phyloP scores from a whole-genome alignment of 2,329 filamentous ascomycete genomes.

The Clonostachys sp. region DNA sequence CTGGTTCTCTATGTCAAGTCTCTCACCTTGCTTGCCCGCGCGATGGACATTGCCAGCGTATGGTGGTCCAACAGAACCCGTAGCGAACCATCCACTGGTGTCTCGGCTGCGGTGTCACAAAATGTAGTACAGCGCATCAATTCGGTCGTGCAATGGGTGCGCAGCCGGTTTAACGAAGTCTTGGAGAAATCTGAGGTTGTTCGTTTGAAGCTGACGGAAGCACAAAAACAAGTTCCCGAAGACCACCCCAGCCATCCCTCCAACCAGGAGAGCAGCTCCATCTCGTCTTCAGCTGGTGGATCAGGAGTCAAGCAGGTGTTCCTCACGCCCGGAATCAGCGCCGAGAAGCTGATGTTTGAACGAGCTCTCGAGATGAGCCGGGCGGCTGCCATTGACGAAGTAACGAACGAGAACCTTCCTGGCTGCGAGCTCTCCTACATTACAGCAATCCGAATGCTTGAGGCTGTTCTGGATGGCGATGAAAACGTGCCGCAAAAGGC shows the following conservation, averaged over 20 bases:
- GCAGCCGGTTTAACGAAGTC: conserved; percentile 92
- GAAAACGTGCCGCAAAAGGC: conserved; percentile 42
- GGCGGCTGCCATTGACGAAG: conserved; percentile 89
- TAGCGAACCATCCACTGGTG: conserved; percentile 43
- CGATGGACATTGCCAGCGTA: conserved; percentile 88
- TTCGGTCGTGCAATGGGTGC: conserved; percentile 92
- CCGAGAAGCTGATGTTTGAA: conserved; percentile 97
- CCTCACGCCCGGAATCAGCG: conserved; percentile 83
- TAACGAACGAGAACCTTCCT: conserved; percentile 81
- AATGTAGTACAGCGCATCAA: conserved; percentile 71
- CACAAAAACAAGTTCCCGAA: conserved; percentile 75
- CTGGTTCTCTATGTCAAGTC: conserved; percentile 95
- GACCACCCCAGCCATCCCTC: conserved; percentile 84
- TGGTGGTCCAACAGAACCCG: conserved; percentile 85
- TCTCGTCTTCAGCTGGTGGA: conserved; percentile 54
- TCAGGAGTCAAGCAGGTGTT: conserved; percentile 73
- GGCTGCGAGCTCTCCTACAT: conserved; percentile 92
- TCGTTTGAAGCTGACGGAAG: conserved; percentile 80
- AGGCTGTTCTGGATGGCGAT: conserved; percentile 87
- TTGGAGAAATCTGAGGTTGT: conserved; percentile 94
- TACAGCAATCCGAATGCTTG: conserved; percentile 90
- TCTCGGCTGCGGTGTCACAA: conserved; percentile 35
- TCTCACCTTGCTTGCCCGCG: conserved; percentile 81
- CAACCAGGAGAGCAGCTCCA: conserved; percentile 63
- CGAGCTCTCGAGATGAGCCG: conserved; percentile 96